These are phyloP conservation scores for Schizosaccharomyces versatilis DNA, from an alignment of 1,139 yeast species.

Conservation along the genomic window DNA sequence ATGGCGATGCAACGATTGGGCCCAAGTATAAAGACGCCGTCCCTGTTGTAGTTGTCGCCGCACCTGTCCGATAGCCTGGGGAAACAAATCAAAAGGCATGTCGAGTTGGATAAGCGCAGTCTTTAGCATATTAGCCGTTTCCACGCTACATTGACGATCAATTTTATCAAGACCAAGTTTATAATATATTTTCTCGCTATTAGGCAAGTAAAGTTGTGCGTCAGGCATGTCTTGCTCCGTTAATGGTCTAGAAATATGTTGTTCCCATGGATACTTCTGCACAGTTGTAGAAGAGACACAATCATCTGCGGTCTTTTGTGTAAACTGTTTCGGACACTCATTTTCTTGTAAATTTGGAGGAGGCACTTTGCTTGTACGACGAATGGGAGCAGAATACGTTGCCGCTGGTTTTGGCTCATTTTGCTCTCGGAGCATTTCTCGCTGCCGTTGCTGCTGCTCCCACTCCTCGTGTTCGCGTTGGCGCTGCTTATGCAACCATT, in stretches of 20 bases:
- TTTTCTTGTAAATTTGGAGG: too few relatives aligned
- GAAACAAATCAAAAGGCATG: constrained; percentile 9
- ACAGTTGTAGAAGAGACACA: background rate
- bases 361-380: too few relatives aligned
- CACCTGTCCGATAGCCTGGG: constrained; percentile 5
- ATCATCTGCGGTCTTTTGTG: background rate
- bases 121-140: constrained; percentile 10
- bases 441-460: too few relatives aligned
- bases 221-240: constrained; percentile 7
- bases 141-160: constrained; percentile 7
- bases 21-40: background rate
- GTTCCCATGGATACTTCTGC: too few relatives aligned
- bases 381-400: too few relatives aligned
- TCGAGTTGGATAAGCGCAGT: constrained; percentile 10
- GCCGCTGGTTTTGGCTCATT: too few relatives aligned
- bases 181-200: constrained; percentile 6
- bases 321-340: too few relatives aligned
- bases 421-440: too few relatives aligned
- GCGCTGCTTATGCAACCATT: too few relatives aligned
- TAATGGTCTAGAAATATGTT: constrained; percentile 5
- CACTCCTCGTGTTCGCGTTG: too few relatives aligned
- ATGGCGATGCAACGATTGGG: background rate
- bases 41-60: constrained; percentile 3
- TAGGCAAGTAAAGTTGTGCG: background rate
- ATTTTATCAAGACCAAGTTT: constrained; percentile 7